Evolutionary conservation across 768 basidiomycete genomes (phyloP), one percentile per base, ranked within the genome.

Genomic region (Rhizopogon vulgaris): DNA sequence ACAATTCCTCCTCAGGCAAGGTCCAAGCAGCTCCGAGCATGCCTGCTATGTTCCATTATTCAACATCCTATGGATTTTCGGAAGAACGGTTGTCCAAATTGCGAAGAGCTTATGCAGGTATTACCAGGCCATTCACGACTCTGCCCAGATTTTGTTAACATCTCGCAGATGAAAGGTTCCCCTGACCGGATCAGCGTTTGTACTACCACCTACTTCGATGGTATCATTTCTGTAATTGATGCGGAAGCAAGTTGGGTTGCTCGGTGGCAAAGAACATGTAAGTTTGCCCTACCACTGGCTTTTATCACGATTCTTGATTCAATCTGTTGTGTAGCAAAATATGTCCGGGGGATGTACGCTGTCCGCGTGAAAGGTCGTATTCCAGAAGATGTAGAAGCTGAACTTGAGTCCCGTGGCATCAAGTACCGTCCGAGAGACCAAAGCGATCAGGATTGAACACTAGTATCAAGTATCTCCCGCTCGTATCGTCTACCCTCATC

Each of bases 211-310:
- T 85, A 90, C 57, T 99, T 90, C 58, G 95, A 98, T 59, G 96
- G 96, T 11, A 77, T 92, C 37, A 90, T 97, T 56, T 82, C 94
- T 0, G 81, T 93, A 42, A 83, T 93, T 40, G 82, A 90, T 60
- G 87, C 94, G 2, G 84, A 90, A 59, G 78, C 78, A 43, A 93
- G 90, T 65, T 99, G 96, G 96, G 94, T 98, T 6, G 90, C 90
- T 6, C 80, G 89, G 58, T 99, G 94, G 94, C 94, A 99, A 69
- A 73, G 95, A 65, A 92, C 87, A 58, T 83, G 95, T 94, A 59
- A 56, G 86, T 77, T 30, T 11, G 42, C 49, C 17, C 50, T 38
- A 28, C 50, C 41, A 18, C 12, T 9, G n/a, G 17, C 28, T 22
- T 22, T 54, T 25, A 48, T 40, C 24, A 28, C 48, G 38, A 40